Base-by-base conservation (phyloP, 495 filamentous ascomycete genomes). In the Podospora sp. region DNA sequence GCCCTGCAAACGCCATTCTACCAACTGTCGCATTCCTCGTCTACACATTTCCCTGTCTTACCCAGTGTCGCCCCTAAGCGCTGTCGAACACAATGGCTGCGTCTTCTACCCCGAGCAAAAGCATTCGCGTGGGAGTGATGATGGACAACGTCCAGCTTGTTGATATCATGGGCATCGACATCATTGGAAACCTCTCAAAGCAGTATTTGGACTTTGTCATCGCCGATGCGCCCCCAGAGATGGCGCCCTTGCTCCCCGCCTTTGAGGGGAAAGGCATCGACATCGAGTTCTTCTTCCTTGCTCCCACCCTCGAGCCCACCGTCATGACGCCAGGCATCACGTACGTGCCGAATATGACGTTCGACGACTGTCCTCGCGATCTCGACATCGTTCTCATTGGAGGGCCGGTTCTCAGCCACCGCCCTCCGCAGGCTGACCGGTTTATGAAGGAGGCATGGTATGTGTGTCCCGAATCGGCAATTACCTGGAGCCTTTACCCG, bases 81-180 rank as follows among this genome's bases (percentile, higher is more conserved):
- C 40, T 18, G 2, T 14, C 40, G 12, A 33, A 46, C 12, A 59
- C 4, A 29, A 59, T 59, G 56, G 56, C 56, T 46, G 12, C 11
- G 2, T 46, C 40, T 46, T 11, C 40, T 14, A 18, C 16, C 16
- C 33, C 33, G 33, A 20, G 6, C 14, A 33, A 59, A 33, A 14
- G 6, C 16, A 6, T 71, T 65, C 72, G 67, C 69, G 68, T 74
- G 27, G 72, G 60, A 29, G 65, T 74, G 16, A 68, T 74, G 65
- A 63, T 74, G 53, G 72, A 74, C 24, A 33, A 27, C 2, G 72
- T 74, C 22, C 72, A 74, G 29, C 60, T 74, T 22, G 51, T 55
- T 55, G 72, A 74, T 60, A 69, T 74, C 35, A 46, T 74, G 7
- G 67, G 64, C 58, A 70, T 71, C 57, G 72, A 74, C 67, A 57